Percentiles rank a stretch among this genome's conserved stretches.
Conservation (phyloP, 495 filamentous ascomycete genomes). For the Entonaema liquescens region DNA sequence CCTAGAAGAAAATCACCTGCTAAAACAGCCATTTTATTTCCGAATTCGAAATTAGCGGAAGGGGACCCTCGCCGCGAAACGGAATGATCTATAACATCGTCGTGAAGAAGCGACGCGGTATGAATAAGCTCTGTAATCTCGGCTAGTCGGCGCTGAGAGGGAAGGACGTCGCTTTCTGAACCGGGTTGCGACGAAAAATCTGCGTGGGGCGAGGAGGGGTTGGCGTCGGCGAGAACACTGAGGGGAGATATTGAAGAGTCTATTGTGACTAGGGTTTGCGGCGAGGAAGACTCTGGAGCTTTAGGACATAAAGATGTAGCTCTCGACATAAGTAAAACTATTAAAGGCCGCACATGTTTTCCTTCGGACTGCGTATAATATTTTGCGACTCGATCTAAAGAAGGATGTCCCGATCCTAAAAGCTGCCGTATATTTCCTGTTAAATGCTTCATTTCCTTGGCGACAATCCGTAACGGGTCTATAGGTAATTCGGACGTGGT, state of each 20-base stretch:
- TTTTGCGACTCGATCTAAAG: conserved; percentile 92
- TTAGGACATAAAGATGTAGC: conserved; percentile 85
- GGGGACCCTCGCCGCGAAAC: conserved; percentile 80
- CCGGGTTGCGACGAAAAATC: conserved; percentile 61
- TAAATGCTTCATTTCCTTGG: conserved; percentile 94
- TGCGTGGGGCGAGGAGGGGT: conserved; percentile 68
- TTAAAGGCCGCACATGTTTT: conserved; percentile 93
- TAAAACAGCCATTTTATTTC: conserved; percentile 98
- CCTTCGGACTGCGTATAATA: conserved; percentile 98
- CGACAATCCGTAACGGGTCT: conserved; percentile 82
- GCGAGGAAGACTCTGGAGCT: conserved; percentile 51
- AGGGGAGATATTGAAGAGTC: conserved; percentile 80
- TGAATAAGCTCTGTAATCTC: conserved; percentile 98
- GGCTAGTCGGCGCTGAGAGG: conserved; percentile 89
- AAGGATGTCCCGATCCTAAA: conserved; percentile 89
- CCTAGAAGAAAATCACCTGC: conserved; percentile 95
- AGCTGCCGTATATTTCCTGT: conserved; percentile 88
- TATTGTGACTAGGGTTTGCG: conserved; percentile 59
- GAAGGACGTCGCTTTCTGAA: conserved; percentile 78
- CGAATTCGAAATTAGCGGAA: conserved; percentile 91
- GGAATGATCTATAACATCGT: conserved; percentile 97
- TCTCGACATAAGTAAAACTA: conserved; percentile 94
- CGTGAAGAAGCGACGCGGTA: conserved; percentile 94
- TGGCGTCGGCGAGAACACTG: conserved; percentile 79
- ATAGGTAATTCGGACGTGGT: conserved; percentile 67